Evolutionary conservation across 164 flowering plant genomes (phyloP), one percentile per base, ranked within the genome.

Genomic region (Vitis amurensis): DNA sequence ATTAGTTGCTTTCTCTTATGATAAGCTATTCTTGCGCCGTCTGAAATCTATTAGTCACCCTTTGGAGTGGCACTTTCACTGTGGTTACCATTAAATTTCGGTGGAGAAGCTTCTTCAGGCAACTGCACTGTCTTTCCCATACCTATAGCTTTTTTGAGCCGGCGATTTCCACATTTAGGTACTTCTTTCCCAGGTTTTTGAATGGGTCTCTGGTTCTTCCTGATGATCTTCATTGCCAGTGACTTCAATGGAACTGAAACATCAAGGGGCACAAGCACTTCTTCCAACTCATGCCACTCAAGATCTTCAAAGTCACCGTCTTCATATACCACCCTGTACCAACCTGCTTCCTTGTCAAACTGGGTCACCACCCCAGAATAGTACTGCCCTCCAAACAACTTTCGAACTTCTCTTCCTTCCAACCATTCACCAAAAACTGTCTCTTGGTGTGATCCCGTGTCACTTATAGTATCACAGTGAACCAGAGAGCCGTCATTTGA

Each of bases 231-330:
- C 78, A 77, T 63, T 1, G 91, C 89, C n/a, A 91, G 30, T 69
- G 89, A 9, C 74, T 79, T 84, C 74, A 93, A 63, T 17, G 98
- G 91, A 68, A 90, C 60, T 8, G 81, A 64, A 53, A 93, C 69
- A 51, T 90, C 98, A 66, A 93, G 55, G 9, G 98, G 96, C 61
- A 79, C 51, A 63, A 93, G 88, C 11, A 93, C 76, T 68, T 82
- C 79, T 70, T 79, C 74, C 67, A 93, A 74, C 76, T 91, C 98
- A 70, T 58, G 69, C 97, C 98, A 90, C 16, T 86, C 89, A 27
- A 93, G 90, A 82, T 93, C 98, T 81, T 93, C 98, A 57, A 55
- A 82, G 70, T 91, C 98, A 8, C 94, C 96, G 79, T 93, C 98
- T 71, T 91, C 96, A 64, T 93, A 93, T 5, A 76, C 87, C 52